A percentile compares a stretch with the other conserved stretches of the same genome.
Evolutionary conservation across 2,329 filamentous ascomycete species (phyloP).

Genomic region (Phaeosphaeriaceae sp.): DNA sequence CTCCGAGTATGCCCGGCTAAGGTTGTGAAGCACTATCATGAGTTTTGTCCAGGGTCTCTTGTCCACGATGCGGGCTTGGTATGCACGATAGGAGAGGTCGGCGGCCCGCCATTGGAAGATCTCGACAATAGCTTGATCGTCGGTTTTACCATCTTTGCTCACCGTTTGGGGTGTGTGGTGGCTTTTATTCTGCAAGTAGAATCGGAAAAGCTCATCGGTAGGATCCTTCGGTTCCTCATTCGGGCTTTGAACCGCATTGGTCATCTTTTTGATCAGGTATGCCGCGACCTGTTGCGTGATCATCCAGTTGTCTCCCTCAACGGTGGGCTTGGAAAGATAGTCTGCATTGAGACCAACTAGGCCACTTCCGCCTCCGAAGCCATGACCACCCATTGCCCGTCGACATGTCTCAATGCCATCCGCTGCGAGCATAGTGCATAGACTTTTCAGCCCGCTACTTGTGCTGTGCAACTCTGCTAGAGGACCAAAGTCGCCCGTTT

Average conservation of each 20-base stretch:
- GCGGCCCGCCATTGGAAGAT: constrained; percentile 56
- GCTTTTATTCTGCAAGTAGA: constrained; percentile 46
- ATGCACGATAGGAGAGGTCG: constrained; percentile 52
- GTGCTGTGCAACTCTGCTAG: constrained; percentile 61
- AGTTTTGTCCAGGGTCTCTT: constrained; percentile 58
- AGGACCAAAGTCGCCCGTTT: constrained; percentile 57
- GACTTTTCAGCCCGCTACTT: constrained; percentile 61
- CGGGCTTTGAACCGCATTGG: constrained; percentile 47
- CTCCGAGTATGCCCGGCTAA: constrained; percentile 56
- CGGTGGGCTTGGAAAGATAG: constrained; percentile 61
- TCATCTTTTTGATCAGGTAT: constrained; percentile 61
- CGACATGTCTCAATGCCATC: constrained; percentile 62
- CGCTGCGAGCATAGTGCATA: constrained; percentile 60
- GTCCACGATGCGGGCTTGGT: constrained; percentile 53
- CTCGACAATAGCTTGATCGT: constrained; percentile 51
- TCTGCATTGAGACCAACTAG: constrained; percentile 60
- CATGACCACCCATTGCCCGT: constrained; percentile 61
- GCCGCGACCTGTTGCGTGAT: constrained; percentile 61
- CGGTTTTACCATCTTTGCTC: constrained; percentile 32
- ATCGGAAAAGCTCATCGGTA: constrained; percentile 51
- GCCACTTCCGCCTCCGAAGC: constrained; percentile 60
- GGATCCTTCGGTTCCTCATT: constrained; percentile 43
- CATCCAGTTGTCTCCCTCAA: constrained; percentile 65
- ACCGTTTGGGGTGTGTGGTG: constrained; percentile 35
- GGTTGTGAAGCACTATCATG: constrained; percentile 51